phyloP scores from a whole-genome alignment of 495 filamentous ascomycete species.

The Aspergillus panamensis region DNA sequence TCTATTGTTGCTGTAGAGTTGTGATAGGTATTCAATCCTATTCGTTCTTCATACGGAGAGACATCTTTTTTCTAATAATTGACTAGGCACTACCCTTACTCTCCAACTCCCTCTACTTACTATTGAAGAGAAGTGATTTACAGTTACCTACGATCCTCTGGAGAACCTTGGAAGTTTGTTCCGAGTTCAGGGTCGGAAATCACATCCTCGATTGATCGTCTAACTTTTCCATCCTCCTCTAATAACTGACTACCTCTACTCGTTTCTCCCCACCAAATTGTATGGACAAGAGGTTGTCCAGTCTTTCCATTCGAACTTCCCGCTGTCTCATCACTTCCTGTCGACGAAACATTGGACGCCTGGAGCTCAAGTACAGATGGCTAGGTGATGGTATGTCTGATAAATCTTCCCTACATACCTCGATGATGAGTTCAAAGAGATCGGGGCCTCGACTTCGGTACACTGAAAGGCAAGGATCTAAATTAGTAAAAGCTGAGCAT shows the following conservation, averaged over 20 bases:
- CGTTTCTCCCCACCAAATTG: constrained; percentile 1
- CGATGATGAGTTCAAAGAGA: constrained; percentile 6
- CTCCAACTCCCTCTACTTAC: no score
- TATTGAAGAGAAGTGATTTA: no score
- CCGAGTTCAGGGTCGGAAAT: background rate
- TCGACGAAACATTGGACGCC: background rate
- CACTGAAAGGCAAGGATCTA: no score
- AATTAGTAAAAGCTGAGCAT: constrained; percentile 7
- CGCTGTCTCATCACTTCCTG: constrained; percentile 6
- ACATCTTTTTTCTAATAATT: no score
- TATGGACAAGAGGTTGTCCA: background rate
- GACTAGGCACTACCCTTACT: no score
- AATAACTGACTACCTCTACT: constrained; percentile 6
- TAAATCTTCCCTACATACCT: constrained; percentile 5
- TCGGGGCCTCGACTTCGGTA: constrained; percentile 5
- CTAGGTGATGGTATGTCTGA: constrained; percentile 5
- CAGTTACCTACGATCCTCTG: no score
- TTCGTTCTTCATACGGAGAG: no score
- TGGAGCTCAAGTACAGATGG: constrained; percentile 2
- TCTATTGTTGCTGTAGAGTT: no score
- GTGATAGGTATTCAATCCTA: no score
- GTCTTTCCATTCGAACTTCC: constrained; percentile 4
- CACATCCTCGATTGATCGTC: background rate
- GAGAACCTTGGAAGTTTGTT: constrained; percentile 9
- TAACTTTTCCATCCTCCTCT: constrained; percentile 7